Evolutionary conservation across 1,139 yeast species (phyloP).

Genomic region (Chernovozyma aurita): DNA sequence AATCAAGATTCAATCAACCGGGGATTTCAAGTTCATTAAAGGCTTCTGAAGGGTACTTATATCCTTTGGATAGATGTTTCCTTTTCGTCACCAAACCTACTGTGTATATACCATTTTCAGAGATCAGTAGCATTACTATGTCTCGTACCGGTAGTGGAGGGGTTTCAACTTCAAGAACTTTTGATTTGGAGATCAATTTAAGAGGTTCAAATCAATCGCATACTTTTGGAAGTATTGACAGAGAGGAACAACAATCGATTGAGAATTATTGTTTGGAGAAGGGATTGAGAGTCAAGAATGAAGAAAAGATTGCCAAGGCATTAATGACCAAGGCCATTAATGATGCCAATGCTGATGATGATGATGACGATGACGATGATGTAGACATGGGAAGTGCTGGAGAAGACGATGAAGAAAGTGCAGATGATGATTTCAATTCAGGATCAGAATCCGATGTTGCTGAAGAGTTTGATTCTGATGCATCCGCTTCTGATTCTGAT

Average conservation of each 20-base stretch:
- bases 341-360: slow-evolving; percentile 66
- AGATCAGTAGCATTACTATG: slow-evolving; percentile 70
- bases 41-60: slow-evolving; percentile 92
- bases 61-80: slow-evolving; percentile 86
- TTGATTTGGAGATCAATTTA: slow-evolving; percentile 79
- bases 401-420: slow-evolving; percentile 64
- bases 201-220: slow-evolving; percentile 67
- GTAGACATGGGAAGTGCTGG: slow-evolving; percentile 76
- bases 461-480: slow-evolving; percentile 85
- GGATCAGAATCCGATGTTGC: slow-evolving; percentile 71
- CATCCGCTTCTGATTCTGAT: slow-evolving; percentile 34
- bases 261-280: slow-evolving; percentile 75
- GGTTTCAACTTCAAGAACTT: slow-evolving; percentile 78
- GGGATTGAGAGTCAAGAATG: slow-evolving; percentile 79
- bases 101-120: slow-evolving; percentile 81
- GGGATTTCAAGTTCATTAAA: slow-evolving; percentile 90
- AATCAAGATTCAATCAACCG: slow-evolving; percentile 68
- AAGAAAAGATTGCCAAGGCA: slow-evolving; percentile 82
- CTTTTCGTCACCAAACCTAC: slow-evolving; percentile 94
- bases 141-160: slow-evolving; percentile 86
- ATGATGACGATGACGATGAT: slow-evolving; percentile 48
- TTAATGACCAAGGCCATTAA: slow-evolving; percentile 74
- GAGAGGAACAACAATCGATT: slow-evolving; percentile 81
- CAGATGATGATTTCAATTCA: slow-evolving; percentile 63
- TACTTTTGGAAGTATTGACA: slow-evolving; percentile 81